Percentiles rank a stretch among this genome's conserved stretches.
These are phyloP conservation scores for Exophiala mesophila DNA, from an alignment of 2,329 filamentous ascomycete genomes.

Conservation along the genomic window DNA sequence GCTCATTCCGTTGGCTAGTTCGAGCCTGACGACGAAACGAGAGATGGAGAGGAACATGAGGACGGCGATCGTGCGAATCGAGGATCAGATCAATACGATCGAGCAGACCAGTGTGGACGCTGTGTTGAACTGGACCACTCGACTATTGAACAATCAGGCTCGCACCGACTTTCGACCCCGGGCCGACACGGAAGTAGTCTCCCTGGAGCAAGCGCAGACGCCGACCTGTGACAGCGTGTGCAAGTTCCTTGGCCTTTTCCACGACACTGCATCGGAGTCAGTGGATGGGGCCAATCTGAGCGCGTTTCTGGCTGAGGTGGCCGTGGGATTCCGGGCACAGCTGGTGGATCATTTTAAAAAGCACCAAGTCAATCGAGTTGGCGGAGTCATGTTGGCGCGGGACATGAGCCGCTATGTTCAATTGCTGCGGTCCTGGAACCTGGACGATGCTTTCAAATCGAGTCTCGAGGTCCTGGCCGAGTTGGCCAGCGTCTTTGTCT, in stretches of 20 bases:
- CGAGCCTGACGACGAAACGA: conserved; percentile 82
- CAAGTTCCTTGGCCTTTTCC: conserved; percentile 68
- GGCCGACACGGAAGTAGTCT: conserved; percentile 60
- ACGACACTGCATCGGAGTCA: conserved; percentile 59
- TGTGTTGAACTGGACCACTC: conserved; percentile 68
- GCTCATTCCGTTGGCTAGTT: conserved; percentile 80
- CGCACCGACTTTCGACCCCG: conserved; percentile 87
- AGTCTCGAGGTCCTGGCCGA: conserved; percentile 83
- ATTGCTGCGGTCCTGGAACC: conserved; percentile 75
- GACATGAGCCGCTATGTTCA: conserved; percentile 92
- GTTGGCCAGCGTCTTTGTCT: conserved; percentile 92
- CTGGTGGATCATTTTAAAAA: conserved; percentile 92
- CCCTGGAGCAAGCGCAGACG: conserved; percentile 74
- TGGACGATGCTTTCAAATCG: conserved; percentile 62
- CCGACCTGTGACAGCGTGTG: conserved; percentile 76
- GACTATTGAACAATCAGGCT: conserved; percentile 70
- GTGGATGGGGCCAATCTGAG: conserved; percentile 81
- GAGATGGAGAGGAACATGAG: conserved; percentile 83
- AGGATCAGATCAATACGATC: conserved; percentile 73
- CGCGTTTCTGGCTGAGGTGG: conserved; percentile 77
- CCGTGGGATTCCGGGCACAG: conserved; percentile 68
- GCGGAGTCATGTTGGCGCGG: conserved; percentile 90
- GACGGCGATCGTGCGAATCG: conserved; percentile 68
- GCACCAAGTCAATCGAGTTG: conserved; percentile 87
- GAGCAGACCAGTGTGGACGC: conserved; percentile 67